Percentiles rank a stretch among this genome's conserved stretches.
Conservation (phyloP, 1,139 yeast species). For the Hyphopichia wangnamkhiaoensis region DNA sequence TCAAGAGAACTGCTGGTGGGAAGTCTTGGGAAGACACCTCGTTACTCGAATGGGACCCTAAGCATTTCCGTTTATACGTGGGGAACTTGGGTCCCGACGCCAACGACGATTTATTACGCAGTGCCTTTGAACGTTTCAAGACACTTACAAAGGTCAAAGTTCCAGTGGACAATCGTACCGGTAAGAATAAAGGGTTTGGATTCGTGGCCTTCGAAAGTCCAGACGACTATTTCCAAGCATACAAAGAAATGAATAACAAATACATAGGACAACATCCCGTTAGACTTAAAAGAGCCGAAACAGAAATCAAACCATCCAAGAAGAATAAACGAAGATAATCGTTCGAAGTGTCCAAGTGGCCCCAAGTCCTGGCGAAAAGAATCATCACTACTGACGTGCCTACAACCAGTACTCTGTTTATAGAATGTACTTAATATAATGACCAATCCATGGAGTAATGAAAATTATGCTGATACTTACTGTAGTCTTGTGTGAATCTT, state of each 20-base stretch:
- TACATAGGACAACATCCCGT: constrained; percentile 77
- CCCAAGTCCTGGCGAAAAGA: too few relatives aligned
- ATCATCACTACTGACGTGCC: too few relatives aligned
- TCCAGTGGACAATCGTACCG: constrained; percentile 46
- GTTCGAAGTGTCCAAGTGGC: too few relatives aligned
- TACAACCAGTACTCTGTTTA: too few relatives aligned
- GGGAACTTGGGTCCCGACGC: constrained; percentile 76
- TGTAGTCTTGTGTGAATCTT: too few relatives aligned
- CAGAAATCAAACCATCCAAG: constrained; percentile 38
- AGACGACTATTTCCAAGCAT: constrained; percentile 67
- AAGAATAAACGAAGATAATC: too few relatives aligned
- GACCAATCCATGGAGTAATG: too few relatives aligned
- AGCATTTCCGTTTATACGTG: constrained; percentile 71
- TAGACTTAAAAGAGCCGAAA: constrained; percentile 65
- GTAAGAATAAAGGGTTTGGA: constrained; percentile 64
- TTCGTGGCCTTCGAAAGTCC: constrained; percentile 66
- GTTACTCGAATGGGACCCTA: constrained; percentile 60
- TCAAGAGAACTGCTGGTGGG: constrained; percentile 45
- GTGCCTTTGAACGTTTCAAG: constrained; percentile 52
- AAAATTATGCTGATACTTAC: too few relatives aligned
- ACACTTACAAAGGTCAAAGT: constrained; percentile 58
- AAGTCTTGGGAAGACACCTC: constrained; percentile 50
- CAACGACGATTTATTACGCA: constrained; percentile 51
- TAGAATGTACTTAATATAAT: too few relatives aligned
- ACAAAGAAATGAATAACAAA: constrained; percentile 74